phyloP scores from a whole-genome alignment of 2,329 filamentous ascomycete species.

The Colletotrichum horii region DNA sequence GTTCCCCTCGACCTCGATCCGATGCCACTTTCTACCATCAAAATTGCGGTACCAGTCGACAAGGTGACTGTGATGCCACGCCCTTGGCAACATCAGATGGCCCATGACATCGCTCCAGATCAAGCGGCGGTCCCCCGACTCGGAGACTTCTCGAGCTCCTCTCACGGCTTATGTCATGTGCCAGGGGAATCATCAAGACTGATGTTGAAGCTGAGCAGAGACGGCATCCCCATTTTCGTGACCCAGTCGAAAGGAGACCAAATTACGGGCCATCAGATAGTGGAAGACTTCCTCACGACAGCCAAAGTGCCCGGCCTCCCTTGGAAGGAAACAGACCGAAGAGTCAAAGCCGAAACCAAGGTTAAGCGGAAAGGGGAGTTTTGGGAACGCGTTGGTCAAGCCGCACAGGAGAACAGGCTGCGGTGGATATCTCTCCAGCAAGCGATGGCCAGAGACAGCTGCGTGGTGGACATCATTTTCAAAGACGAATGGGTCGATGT shows the following conservation, averaged over 20 bases:
- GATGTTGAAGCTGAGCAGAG: slow-evolving; percentile 1
- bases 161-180: not conserved
- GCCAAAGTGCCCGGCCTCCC: not conserved
- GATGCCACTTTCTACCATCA: slow-evolving; percentile 10
- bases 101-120: not conserved
- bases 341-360: not conserved
- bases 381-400: not conserved
- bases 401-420: not conserved
- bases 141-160: not conserved
- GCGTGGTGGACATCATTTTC: slow-evolving; percentile 17
- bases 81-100: not conserved
- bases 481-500: not conserved
- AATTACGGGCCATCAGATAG: not conserved
- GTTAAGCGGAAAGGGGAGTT: slow-evolving; percentile 1
- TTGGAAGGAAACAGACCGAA: not conserved
- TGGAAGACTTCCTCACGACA: slow-evolving; percentile 13
- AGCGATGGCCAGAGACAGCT: slow-evolving; percentile 11
- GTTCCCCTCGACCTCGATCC: slow-evolving; percentile 4
- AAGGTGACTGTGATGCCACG: not conserved
- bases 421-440: slow-evolving; percentile 11
- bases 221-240: slow-evolving; percentile 13
- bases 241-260: not conserved
- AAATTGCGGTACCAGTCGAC: slow-evolving; percentile 11
- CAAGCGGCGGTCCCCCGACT: not conserved
- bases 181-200: not conserved